Percentiles rank a stretch among this genome's conserved stretches.
Evolutionary conservation across 768 basidiomycete genomes (phyloP).

Genomic region (Boletus vinaceobasis): DNA sequence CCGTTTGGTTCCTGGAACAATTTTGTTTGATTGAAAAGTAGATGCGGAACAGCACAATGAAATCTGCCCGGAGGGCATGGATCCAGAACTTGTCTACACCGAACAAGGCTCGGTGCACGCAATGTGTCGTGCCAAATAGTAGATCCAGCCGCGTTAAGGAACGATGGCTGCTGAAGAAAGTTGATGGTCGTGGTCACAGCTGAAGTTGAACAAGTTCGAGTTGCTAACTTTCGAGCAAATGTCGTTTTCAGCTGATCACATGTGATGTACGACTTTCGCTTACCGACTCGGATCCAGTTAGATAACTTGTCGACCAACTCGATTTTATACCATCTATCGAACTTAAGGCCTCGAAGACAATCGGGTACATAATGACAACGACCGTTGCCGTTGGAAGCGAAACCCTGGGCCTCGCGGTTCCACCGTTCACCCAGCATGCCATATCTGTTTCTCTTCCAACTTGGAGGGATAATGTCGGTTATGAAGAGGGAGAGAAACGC

Average conservation of each 20-base stretch:
- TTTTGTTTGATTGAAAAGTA: background rate
- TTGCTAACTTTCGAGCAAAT: background rate
- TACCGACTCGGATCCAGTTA: no score
- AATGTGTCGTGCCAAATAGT: background rate
- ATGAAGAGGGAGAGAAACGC: constrained; percentile 84
- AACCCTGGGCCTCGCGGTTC: constrained; percentile 50
- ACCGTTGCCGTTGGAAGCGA: constrained; percentile 8
- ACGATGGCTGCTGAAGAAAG: background rate
- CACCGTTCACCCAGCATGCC: constrained; percentile 76
- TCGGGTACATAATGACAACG: constrained; percentile 1
- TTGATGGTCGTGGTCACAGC: background rate
- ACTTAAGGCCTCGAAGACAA: background rate
- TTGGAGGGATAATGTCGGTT: constrained; percentile 88
- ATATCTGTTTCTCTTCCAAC: constrained; percentile 94
- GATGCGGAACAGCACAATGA: background rate
- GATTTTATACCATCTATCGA: background rate
- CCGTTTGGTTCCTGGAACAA: background rate
- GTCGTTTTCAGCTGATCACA: background rate
- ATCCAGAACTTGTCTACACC: background rate
- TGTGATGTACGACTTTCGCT: background rate
- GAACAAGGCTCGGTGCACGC: no score
- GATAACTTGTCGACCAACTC: background rate
- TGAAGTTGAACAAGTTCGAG: background rate
- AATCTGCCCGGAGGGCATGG: background rate
- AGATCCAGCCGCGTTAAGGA: background rate